Conservation (phyloP, 2,329 filamentous ascomycete genomes). For the Juglanconis oblonga region DNA sequence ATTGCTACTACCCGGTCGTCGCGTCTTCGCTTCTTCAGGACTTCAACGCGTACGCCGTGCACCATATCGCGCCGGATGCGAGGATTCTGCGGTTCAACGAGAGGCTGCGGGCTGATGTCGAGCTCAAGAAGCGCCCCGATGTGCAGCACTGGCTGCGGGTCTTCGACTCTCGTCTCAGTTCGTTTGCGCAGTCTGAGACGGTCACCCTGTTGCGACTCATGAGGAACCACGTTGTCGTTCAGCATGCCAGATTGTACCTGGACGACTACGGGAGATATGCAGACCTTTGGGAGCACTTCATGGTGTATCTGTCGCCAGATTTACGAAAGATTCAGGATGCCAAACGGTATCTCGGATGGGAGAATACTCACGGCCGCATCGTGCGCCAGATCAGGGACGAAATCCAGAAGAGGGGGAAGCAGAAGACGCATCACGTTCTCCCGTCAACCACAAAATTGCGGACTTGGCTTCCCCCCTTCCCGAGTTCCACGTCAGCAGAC, state of each 20-base stretch:
- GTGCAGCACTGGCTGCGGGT: conserved; percentile 2
- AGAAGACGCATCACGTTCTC: background rate
- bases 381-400: background rate
- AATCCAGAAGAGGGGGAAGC: background rate
- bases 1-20: background rate
- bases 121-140: background rate
- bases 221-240: background rate
- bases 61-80: background rate
- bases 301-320: background rate
- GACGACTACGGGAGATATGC: background rate
- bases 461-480: background rate
- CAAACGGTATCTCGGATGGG: background rate
- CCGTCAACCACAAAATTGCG: conserved; percentile 1
- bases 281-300: background rate
- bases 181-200: background rate
- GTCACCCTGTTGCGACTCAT: background rate
- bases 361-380: background rate
- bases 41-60: background rate
- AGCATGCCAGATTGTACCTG: conserved; percentile 2
- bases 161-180: background rate
- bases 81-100: background rate
- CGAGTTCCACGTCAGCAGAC: background rate
- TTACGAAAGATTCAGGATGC: background rate
- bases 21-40: background rate
- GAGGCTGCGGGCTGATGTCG: background rate